A percentile compares a stretch with the other conserved stretches of the same genome.
Conservation (phyloP, 1,284 basidiomycete species). For the Moesziomyces parantarcticus region DNA sequence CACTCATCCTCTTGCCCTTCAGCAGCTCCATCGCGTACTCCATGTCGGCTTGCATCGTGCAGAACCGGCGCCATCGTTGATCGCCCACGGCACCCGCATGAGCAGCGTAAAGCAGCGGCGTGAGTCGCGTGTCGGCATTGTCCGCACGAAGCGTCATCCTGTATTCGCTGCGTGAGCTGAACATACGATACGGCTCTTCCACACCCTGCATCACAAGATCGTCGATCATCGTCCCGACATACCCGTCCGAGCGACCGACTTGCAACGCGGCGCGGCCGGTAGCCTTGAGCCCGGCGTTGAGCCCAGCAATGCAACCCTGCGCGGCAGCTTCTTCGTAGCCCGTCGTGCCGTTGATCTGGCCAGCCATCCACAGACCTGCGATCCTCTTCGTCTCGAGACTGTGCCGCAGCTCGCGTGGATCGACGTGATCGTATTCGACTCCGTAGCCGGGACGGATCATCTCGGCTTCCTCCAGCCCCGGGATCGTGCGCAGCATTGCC, state of each 20-base stretch:
- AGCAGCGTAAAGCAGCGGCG: slow-evolving; percentile 71
- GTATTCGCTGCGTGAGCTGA: slow-evolving; percentile 88
- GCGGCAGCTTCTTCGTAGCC: slow-evolving; percentile 92
- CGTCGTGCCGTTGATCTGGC: slow-evolving; percentile 74
- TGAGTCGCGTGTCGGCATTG: slow-evolving; percentile 85
- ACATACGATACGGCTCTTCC: slow-evolving; percentile 93
- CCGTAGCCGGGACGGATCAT: slow-evolving; percentile 87
- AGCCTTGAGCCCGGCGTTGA: slow-evolving; percentile 83
- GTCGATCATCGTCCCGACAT: slow-evolving; percentile 88
- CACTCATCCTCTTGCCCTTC: slow-evolving; percentile 65
- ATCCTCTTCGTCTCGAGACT: slow-evolving; percentile 87
- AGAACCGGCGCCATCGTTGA: slow-evolving; percentile 74
- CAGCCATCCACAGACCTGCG: slow-evolving; percentile 64
- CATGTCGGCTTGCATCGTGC: slow-evolving; percentile 72
- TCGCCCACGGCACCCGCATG: slow-evolving; percentile 75
- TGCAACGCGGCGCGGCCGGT: slow-evolving; percentile 73
- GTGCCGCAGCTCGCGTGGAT: slow-evolving; percentile 80
- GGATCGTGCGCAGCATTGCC: slow-evolving; percentile 81
- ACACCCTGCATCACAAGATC: slow-evolving; percentile 86
- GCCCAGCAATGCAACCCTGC: slow-evolving; percentile 84
- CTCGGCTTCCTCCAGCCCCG: slow-evolving; percentile 82
- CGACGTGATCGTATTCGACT: slow-evolving; percentile 91
- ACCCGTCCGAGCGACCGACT: slow-evolving; percentile 83
- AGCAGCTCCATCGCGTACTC: slow-evolving; percentile 72
- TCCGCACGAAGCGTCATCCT: slow-evolving; percentile 86